A percentile compares a stretch with the other conserved stretches of the same genome.
These are phyloP conservation scores for Guadua angustifolia DNA, from an alignment of 176 grass and related monocot genomes.

Conservation along the genomic window DNA sequence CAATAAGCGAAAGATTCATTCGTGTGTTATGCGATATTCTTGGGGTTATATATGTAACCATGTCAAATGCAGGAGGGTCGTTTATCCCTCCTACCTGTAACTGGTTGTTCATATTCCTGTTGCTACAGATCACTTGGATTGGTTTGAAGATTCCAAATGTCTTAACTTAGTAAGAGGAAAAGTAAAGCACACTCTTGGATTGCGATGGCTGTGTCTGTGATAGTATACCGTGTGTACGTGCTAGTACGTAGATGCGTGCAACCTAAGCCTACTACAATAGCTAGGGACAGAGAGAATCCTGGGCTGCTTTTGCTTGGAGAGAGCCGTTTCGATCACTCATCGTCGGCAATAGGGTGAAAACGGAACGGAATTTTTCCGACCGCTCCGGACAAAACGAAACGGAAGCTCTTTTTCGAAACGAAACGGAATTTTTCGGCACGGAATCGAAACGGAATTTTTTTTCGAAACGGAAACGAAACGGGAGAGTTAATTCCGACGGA, in stretches of 20 bases:
- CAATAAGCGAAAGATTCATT: neutral
- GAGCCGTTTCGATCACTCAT: neutral
- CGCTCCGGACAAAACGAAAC: too few relatives aligned
- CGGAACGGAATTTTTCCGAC: too few relatives aligned
- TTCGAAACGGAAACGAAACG: too few relatives aligned
- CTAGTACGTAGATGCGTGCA: neutral
- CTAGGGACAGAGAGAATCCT: conserved; percentile 38
- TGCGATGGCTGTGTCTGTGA: neutral
- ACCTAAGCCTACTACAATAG: neutral
- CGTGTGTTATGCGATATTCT: neutral
- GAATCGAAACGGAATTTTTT: too few relatives aligned
- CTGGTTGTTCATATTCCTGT: neutral
- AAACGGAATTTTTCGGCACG: too few relatives aligned
- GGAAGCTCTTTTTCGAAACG: too few relatives aligned
- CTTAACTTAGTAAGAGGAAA: neutral
- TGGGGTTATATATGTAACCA: neutral
- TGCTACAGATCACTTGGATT: neutral
- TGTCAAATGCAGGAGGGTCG: too few relatives aligned
- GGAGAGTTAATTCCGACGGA: too few relatives aligned
- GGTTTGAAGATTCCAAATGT: neutral
- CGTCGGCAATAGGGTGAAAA: too few relatives aligned
- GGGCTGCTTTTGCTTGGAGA: conserved; percentile 25
- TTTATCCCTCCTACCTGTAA: too few relatives aligned
- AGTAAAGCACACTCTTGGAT: neutral
- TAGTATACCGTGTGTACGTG: neutral